Evolutionary conservation across 768 basidiomycete species (phyloP), one percentile per base, ranked within the genome.

Genomic region (Hemileccinum rubropunctum): DNA sequence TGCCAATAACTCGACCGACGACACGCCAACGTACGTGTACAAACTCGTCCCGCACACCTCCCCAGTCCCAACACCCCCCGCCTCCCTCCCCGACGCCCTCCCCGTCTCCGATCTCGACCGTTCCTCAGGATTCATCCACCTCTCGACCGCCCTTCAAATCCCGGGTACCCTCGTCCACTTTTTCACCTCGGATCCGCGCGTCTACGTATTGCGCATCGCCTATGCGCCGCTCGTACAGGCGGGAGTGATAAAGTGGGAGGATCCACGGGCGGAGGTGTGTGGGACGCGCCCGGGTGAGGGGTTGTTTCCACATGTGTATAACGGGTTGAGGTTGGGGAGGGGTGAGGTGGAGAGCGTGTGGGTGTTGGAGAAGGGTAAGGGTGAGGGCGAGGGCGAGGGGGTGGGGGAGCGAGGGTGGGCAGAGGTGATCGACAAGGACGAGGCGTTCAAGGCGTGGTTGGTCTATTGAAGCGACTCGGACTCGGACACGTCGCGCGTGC

Each of bases 251-350:
- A 70, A 64, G 50, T 83, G 81, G 80, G 80, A 83, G 49, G 65
- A 70, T 48, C 73, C 75, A 0, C 67, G 73, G 34, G 69, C 64
- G 21, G 59, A 66, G 2, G 68, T 72, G 49, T 67, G 66, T 11
- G 78, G 79, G 9, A 67, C 72, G 15, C 58, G 74, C 4, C 73
- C 75, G 3, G 73, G 65, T 20, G 73, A 79, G 48, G 72, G 74
- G 4, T 45, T 77, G 46, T 83, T 80, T 49, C 80, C 81, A 1
- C 82, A 83, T 55, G 46, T 83, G 23, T 80, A 81, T 48, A 81
- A 79, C 43, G 61, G 66, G 6, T 49, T 73, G 13, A 65, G 56
- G 41, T 53, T 83, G 18, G 80, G 79, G 13, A 70, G 58, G 15
- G 63, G 60, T 0, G 76, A 81, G 56, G 63, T 82, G 2, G 75